Conservation (phyloP, 352 stramenopile genomes). For the Globisporangium spiculum region DNA sequence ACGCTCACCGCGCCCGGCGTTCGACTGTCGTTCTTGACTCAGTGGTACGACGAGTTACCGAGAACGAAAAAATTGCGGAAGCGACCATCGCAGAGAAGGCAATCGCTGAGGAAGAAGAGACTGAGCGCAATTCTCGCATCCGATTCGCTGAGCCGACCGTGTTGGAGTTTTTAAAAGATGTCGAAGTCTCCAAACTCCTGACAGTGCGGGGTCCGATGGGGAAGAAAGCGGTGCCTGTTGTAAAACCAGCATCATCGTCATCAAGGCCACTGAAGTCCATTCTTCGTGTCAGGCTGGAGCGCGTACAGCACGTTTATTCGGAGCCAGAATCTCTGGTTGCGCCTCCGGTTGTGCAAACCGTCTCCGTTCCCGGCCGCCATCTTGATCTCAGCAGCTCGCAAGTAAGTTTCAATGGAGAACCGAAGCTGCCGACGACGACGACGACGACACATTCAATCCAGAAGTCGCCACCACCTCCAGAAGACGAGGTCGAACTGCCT, state of each 20-base stretch:
- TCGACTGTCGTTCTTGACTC: constrained; percentile 49
- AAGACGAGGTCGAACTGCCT: background rate
- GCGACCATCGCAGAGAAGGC: background rate
- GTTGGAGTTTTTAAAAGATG: constrained; percentile 51
- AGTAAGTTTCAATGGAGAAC: background rate
- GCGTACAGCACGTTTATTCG: constrained; percentile 31
- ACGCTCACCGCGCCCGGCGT: constrained; percentile 45
- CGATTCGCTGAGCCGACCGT: constrained; percentile 11
- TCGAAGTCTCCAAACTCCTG: constrained; percentile 61
- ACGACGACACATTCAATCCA: background rate
- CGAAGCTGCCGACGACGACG: background rate
- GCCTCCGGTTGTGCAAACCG: constrained; percentile 48
- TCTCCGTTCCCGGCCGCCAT: constrained; percentile 4
- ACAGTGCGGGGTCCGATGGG: constrained; percentile 8
- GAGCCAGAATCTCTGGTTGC: constrained; percentile 60
- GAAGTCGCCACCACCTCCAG: background rate
- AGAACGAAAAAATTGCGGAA: constrained; percentile 8
- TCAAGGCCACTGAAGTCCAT: constrained; percentile 25
- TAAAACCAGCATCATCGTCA: constrained; percentile 18
- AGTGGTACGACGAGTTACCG: constrained; percentile 34
- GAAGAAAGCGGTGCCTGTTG: background rate
- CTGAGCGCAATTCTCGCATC: constrained; percentile 16
- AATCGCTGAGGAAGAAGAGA: background rate
- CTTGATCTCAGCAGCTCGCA: background rate
- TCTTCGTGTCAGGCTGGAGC: constrained; percentile 29